Conservation (phyloP, 2,329 filamentous ascomycete genomes). For the Nemania sp. region DNA sequence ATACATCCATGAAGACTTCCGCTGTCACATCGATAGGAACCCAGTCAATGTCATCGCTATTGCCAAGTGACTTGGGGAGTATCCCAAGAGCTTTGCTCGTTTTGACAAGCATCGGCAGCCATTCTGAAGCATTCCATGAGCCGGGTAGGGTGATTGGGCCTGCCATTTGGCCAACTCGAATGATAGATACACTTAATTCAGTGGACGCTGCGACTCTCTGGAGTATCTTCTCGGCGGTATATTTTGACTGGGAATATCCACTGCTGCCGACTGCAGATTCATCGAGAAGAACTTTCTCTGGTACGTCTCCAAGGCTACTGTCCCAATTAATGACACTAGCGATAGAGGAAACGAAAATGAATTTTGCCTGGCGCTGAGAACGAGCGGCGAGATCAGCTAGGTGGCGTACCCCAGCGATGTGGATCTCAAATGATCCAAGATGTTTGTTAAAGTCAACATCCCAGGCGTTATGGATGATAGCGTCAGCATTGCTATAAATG, state of each 20-base stretch:
- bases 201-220: slow-evolving; percentile 17
- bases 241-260: slow-evolving; percentile 41
- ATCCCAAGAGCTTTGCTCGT: slow-evolving; percentile 28
- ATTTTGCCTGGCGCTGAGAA: slow-evolving; percentile 13
- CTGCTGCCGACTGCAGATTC: not conserved
- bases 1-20: slow-evolving; percentile 9
- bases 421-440: slow-evolving; percentile 40
- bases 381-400: slow-evolving; percentile 34
- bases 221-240: slow-evolving; percentile 38
- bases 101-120: slow-evolving; percentile 41
- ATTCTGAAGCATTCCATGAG: slow-evolving; percentile 40
- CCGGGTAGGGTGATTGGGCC: slow-evolving; percentile 31
- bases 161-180: slow-evolving; percentile 42
- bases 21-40: slow-evolving; percentile 38
- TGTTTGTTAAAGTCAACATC: slow-evolving; percentile 44
- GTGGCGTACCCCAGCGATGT: slow-evolving; percentile 38
- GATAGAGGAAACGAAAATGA: slow-evolving; percentile 44
- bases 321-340: slow-evolving; percentile 37
- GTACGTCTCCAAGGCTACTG: slow-evolving; percentile 7
- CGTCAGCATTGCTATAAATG: slow-evolving; percentile 4
- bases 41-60: slow-evolving; percentile 39
- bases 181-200: slow-evolving; percentile 25
- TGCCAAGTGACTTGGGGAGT: slow-evolving; percentile 21
- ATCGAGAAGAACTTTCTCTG: slow-evolving; percentile 27
- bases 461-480: slow-evolving; percentile 45